Percentiles rank a stretch among this genome's conserved stretches.
Conservation (phyloP, 495 filamentous ascomycete genomes). For the Daldinia childiae region DNA sequence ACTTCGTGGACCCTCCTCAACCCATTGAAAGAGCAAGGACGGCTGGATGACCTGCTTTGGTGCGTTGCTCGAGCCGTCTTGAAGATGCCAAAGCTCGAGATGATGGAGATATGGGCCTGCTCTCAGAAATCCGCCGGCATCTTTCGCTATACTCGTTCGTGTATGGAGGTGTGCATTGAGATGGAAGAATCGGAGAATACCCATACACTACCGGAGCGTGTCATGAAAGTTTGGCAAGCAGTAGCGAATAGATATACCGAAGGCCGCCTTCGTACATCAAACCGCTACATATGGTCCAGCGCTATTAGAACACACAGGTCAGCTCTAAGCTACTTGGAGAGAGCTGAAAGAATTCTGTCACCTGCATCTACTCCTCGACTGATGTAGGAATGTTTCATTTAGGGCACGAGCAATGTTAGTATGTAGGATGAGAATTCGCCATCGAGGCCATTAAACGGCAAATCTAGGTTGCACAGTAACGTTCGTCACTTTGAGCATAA, state of each 20-base stretch:
- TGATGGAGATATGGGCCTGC: conserved; percentile 13
- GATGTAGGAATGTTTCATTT: background rate
- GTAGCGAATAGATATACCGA: conserved; percentile 1
- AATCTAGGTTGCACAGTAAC: background rate
- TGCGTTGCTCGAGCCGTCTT: background rate
- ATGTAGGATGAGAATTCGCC: background rate
- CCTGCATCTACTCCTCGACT: background rate
- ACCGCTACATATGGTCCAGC: background rate
- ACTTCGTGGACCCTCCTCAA: background rate
- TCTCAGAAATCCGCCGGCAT: background rate
- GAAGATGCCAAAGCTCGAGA: conserved; percentile 12
- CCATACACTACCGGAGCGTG: background rate
- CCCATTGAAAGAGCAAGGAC: too few relatives aligned
- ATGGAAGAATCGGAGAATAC: background rate
- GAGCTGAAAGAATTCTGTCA: background rate
- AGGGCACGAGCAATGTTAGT: background rate
- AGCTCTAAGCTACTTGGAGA: background rate
- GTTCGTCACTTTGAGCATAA: background rate
- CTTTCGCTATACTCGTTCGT: background rate
- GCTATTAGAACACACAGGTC: background rate
- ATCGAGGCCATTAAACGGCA: background rate
- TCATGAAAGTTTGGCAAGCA: background rate
- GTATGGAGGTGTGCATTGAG: background rate
- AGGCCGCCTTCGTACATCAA: background rate
- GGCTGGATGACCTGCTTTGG: background rate